Base-by-base conservation (phyloP, 225 moss, liverwort and hornwort genomes). In the Polytrichum commune region DNA sequence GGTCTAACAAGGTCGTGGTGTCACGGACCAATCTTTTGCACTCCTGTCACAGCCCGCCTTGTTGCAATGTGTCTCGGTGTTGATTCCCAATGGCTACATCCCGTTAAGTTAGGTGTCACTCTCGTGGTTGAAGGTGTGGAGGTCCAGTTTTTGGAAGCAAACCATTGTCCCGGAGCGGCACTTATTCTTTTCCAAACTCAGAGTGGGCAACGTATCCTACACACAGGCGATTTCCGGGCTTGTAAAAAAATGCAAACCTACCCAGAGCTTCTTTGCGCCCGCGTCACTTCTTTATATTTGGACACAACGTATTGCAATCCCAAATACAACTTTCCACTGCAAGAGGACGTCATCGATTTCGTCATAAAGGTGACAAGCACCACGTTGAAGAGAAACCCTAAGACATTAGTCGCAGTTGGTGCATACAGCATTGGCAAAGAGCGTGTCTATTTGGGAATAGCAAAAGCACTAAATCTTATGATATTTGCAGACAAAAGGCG, bases 381-480 rank as follows among this genome's bases (percentile, higher is more conserved):
- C 55, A 86, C 90, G 0, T 81, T 92, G 54, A 53, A 69, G 60
- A 90, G 84, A 62, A 97, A 92, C 72, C 74, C 88, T 46, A 92
- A 75, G 79, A 97, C 96, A 16, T 82, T 97, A 80, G 92, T 97
- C 55, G 86, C 91, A 61, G 93, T 97, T 27, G 96, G 96, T 26
- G 90, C 96, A 27, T 97, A 93, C 29, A 93, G 96, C 73, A 97
- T 97, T 54, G 96, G 96, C 2, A 97, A 97, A 62, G 96, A 97
- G 76, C 93, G 92, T 57, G 96, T 93, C 27, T 97, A 97, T 77
- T 72, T 93, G 19, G 92, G 92, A 69, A 86, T 97, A 29, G 93
- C 96, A 24, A 86, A 97, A 82, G 93, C 92, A 32, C 88, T 93
- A 35, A 75, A 79, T 19, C 72, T 92, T 33, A 82, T 27, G 28